phyloP scores from a whole-genome alignment of 371 early-diverging fungal genomes.

The Mucor racemosus region DNA sequence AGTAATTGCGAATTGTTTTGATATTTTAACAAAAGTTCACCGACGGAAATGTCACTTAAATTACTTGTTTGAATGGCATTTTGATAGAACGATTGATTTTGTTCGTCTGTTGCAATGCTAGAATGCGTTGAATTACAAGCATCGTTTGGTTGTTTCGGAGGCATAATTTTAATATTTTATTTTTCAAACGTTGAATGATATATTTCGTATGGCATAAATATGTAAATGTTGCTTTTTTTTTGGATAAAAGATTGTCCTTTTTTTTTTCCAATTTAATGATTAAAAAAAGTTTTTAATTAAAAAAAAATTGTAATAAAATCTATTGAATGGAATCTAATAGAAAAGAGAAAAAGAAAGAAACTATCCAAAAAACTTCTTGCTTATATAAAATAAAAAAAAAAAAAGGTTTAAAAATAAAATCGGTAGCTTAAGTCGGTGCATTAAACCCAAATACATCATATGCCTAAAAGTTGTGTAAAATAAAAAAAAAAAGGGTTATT shows the following conservation, averaged over 20 bases:
- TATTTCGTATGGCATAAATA: background rate
- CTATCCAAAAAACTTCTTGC: conserved; percentile 1
- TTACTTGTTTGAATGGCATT: conserved; percentile 2
- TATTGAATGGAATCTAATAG: background rate
- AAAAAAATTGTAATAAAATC: background rate
- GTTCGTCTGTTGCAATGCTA: conserved; percentile 4
- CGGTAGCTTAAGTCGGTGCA: conserved; percentile 42
- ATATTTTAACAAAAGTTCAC: conserved; percentile 23
- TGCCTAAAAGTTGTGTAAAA: conserved; percentile 14
- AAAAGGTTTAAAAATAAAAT: conserved; percentile 28
- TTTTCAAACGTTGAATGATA: background rate
- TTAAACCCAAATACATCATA: conserved; percentile 25
- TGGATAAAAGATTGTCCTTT: background rate
- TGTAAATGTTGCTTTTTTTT: background rate
- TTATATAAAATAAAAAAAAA: conserved; percentile 26
- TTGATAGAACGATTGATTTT: conserved; percentile 5
- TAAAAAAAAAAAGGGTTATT: background rate
- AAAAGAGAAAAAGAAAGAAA: conserved; percentile 15
- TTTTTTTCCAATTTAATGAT: background rate
- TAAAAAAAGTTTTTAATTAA: background rate
- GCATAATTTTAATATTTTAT: conserved; percentile 9
- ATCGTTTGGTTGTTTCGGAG: conserved; percentile 15
- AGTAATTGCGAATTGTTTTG: conserved; percentile 23
- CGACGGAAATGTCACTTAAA: conserved; percentile 16
- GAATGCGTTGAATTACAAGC: background rate